Evolutionary conservation across 169 alveolate species (phyloP), one percentile per base, ranked within the genome.

Genomic region (Babesia bovis): DNA sequence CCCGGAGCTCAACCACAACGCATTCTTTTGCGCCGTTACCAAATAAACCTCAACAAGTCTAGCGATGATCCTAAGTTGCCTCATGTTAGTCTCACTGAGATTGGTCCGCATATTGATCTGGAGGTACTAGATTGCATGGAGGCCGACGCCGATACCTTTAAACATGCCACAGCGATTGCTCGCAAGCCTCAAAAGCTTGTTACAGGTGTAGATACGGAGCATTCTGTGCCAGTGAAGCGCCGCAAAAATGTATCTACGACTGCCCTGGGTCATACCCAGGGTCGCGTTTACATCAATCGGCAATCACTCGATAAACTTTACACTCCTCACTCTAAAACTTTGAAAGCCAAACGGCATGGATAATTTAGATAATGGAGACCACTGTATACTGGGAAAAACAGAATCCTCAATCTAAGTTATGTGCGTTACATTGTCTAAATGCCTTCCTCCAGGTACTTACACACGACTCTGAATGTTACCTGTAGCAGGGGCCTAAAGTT

Each of bases 341-440:
- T 63, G n/a, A 63, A 63, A 35, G 49, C 66, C 52, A 66, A 51
- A 52, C 23, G 52, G 51, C 53, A 32, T 66, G 55, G 58, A 21
- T 66, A 63, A 49, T 49, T 61, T 58, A 17, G 26, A 72, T 3
- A 4, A 66, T 67, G 81, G 85, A 53, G 3, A 41, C 19, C n/a
- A 38, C n/a, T 4, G 90, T 91, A 30, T 91, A 91, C 73, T 91
- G 93, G 93, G 95, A 91, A 58, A 91, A 90, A 49, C 95, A 91
- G 79, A 88, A 90, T 26, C 89, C 87, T 17, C 90, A 91, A 45
- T 60, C 85, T 5, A 77, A 91, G 45, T 61, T 91, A 85, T 91
- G 95, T 83, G 95, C 94, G 32, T 55, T 91, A 45, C 95, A 91
- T 53, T 86, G 93, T 49, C 66, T 91, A 21, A 91, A 91, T 53